Evolutionary conservation across 495 filamentous ascomycete species (phyloP), one percentile per base, ranked within the genome.

Genomic region (Talaromyces liani): DNA sequence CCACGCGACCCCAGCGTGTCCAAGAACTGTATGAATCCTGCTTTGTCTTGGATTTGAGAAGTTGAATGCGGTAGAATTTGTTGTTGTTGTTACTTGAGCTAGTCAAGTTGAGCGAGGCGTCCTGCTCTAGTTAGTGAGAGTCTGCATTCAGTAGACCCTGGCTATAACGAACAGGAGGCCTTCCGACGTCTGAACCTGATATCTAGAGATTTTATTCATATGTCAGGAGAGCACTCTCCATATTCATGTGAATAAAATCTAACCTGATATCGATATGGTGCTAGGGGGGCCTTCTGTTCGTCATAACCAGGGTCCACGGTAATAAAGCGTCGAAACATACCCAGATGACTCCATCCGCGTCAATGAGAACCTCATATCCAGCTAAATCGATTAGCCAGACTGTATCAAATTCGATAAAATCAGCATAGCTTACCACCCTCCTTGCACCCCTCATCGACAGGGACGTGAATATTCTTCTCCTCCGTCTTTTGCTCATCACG

Each of bases 1-100:
- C 91, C 7, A 93, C 90, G 16, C 91, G 82, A 10, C 91, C 91
- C 88, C 87, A 93, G 14, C 88, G 82, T 2, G 85, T 90, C 86
- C 87, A 90, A 6, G 82, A 81, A 22, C 75, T 65, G 73, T 78
- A 88, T 6, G 69, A 58, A 7, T 16, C 20, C n/a, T 20, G 18
- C 16, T 70, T 63, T 63, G 36, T 51, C 33, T 51, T 63, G 5
- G 60, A 54, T n/a, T 70, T 64, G 7, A 82, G 64, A n/a, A 77
- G 57, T 71, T 89, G 86, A 24, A 90, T 68, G 27, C 83, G 80
- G 65, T 90, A 91, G 69, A 92, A 91, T 59, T 92, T 92, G 72
- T 91, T 91, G 64, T 85, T 85, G 63, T 89, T 89, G 16, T 73
- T 69, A 6, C 77, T 70, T 1, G 88, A 67, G 34, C 73, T 72